Percentiles rank a stretch among this genome's conserved stretches.
These are phyloP conservation scores for Podila epicladia DNA, from an alignment of 192 early-diverging fungal genomes.

Conservation along the genomic window DNA sequence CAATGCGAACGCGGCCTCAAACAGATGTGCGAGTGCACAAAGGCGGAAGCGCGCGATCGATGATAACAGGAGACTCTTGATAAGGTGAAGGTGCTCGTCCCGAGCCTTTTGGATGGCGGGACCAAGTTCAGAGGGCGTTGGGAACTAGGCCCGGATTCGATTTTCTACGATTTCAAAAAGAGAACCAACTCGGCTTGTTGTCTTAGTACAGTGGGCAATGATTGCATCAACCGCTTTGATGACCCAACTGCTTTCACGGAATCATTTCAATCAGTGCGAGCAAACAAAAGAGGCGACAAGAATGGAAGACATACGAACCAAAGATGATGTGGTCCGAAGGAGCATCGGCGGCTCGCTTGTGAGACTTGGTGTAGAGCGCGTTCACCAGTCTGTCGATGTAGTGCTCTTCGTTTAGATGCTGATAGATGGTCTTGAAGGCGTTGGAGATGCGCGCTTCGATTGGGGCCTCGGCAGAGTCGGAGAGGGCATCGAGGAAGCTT, in stretches of 20 bases:
- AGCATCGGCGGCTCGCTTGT: neutral
- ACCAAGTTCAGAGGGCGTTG: conserved; percentile 13
- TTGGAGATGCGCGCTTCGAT: neutral
- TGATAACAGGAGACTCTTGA: conserved; percentile 5
- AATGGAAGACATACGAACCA: neutral
- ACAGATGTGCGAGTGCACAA: conserved; percentile 22
- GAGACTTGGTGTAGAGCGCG: conserved; percentile 3
- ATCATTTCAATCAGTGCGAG: neutral
- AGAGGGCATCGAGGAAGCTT: neutral
- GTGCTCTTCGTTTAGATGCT: conserved; percentile 23
- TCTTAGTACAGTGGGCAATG: too few species aligned
- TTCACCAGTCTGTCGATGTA: conserved; percentile 27
- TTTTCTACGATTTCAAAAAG: neutral
- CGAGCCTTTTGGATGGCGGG: neutral
- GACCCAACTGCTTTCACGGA: neutral
- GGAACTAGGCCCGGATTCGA: conserved; percentile 10
- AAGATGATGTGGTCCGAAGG: neutral
- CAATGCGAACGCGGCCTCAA: conserved; percentile 21
- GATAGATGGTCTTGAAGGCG: conserved; percentile 8
- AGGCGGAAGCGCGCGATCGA: conserved; percentile 26
- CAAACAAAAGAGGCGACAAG: neutral
- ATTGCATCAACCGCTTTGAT: too few species aligned
- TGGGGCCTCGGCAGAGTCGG: neutral
- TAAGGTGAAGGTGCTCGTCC: neutral
- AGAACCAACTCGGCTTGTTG: too few species aligned